These are phyloP conservation scores for Panus rudis DNA, from an alignment of 768 basidiomycete genomes.

Conservation along the genomic window DNA sequence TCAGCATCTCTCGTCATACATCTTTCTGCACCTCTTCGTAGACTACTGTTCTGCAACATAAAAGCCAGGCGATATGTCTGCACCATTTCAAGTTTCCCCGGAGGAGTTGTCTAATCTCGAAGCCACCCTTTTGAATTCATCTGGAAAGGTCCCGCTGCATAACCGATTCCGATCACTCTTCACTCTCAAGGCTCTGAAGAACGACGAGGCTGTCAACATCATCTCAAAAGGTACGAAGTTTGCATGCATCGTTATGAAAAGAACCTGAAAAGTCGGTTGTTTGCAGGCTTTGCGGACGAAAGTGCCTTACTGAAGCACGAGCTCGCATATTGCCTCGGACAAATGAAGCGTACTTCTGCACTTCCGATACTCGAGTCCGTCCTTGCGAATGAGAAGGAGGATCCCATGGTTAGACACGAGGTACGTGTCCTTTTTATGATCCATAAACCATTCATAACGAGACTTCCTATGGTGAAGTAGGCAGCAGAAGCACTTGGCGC, in stretches of 20 bases:
- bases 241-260: too few relatives aligned
- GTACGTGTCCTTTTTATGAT: slow-evolving; percentile 33
- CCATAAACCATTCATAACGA: neutral
- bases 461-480: slow-evolving; percentile 30
- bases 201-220: slow-evolving; percentile 72
- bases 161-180: slow-evolving; percentile 88
- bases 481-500: slow-evolving; percentile 99
- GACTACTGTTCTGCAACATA: too few relatives aligned
- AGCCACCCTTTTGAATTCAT: slow-evolving; percentile 68
- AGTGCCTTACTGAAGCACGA: slow-evolving; percentile 95
- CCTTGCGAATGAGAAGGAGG: slow-evolving; percentile 60
- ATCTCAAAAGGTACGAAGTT: slow-evolving; percentile 74
- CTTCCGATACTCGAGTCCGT: slow-evolving; percentile 75
- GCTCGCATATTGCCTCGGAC: slow-evolving; percentile 93
- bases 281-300: slow-evolving; percentile 71
- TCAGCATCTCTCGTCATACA: slow-evolving; percentile 8
- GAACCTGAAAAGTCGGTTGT: neutral
- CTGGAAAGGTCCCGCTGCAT: slow-evolving; percentile 70
- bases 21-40: slow-evolving; percentile 1
- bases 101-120: slow-evolving; percentile 62
- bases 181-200: slow-evolving; percentile 79
- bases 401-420: slow-evolving; percentile 98
- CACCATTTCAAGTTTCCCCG: slow-evolving; percentile 15
- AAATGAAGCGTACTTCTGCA: slow-evolving; percentile 70
- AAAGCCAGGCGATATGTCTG: slow-evolving; percentile 1